Base-by-base conservation (phyloP, 139 green algal species). In the Dunaliella sp. region DNA sequence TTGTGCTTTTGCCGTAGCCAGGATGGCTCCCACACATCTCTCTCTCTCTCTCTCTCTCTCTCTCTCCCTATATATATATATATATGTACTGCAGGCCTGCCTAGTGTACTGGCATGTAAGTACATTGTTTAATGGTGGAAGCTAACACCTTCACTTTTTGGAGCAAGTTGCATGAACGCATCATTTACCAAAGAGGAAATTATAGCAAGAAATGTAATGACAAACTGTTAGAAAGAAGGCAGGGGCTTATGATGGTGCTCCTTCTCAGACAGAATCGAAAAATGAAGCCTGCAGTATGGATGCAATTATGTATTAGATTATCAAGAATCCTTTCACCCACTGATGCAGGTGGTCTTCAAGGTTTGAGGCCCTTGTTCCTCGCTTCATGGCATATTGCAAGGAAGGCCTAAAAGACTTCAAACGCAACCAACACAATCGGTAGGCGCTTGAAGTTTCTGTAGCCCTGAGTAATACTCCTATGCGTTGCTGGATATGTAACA, bases 361-460 rank as follows among this genome's bases (percentile, higher is more conserved):
- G 3, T 93, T 87, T 82, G 83, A 86, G 16, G 21, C 12, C 0
- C 3, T 87, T 38, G 34, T 35, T 3, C 78, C 85, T 0, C 33
- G 34, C 75, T 85, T 90, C 38, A 22, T 83, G 72, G 28, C 22
- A 7, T 94, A 94, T 87, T 72, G 81, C 36, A 7, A 16, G 24
- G 48, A 65, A 65, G 74, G 37, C n/a, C 84, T 93, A 16, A 57
- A 79, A 3, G 91, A 88, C 28, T 94, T 94, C 81, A 91, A 90
- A 35, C 92, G 92, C 86, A 94, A 94, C 82, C 72, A 88, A 1
- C 88, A 92, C 88, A 89, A 59, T 80, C 84, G 73, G 87, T 88
- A 65, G 16, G 7, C 16, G 7, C 48, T n/a, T n/a, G n/a, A n/a
- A n/a, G n/a, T n/a, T n/a, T n/a, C n/a, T n/a, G n/a, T n/a, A n/a